A percentile compares a stretch with the other conserved stretches of the same genome.
These are phyloP conservation scores for Linderina pennispora DNA, from an alignment of 192 early-diverging fungal genomes.

Conservation along the genomic window DNA sequence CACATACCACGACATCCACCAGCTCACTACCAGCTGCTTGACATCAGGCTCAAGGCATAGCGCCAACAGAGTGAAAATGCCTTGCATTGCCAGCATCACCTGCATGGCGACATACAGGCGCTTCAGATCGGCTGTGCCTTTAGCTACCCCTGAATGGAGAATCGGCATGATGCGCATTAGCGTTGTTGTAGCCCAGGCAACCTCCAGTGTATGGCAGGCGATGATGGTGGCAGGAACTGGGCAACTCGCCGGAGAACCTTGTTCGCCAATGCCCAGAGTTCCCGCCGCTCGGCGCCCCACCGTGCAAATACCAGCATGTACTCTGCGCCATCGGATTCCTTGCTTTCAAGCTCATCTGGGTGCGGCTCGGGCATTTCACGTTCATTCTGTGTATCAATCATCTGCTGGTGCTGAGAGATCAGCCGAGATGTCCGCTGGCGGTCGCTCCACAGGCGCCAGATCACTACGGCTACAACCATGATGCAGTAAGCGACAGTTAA, in stretches of 20 bases:
- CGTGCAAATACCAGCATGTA: slow-evolving; percentile 13
- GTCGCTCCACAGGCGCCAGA: slow-evolving; percentile 9
- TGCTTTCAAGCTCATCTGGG: background rate
- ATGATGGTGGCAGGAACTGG: slow-evolving; percentile 24
- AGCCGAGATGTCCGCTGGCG: slow-evolving; percentile 6
- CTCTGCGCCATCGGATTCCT: background rate
- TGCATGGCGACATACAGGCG: slow-evolving; percentile 22
- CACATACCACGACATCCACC: slow-evolving; percentile 1
- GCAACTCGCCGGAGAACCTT: slow-evolving; percentile 29
- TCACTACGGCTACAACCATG: slow-evolving; percentile 12
- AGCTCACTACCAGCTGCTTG: slow-evolving; percentile 3
- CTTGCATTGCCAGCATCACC: slow-evolving; percentile 19
- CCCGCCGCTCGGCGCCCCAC: background rate
- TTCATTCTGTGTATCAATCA: background rate
- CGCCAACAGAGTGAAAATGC: slow-evolving; percentile 15
- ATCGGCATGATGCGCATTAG: slow-evolving; percentile 12
- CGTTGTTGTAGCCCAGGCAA: slow-evolving; percentile 23
- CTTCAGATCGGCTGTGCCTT: slow-evolving; percentile 7
- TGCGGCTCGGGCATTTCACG: background rate
- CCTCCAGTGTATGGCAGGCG: slow-evolving; percentile 16
- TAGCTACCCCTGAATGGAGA: slow-evolving; percentile 1
- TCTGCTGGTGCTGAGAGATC: slow-evolving; percentile 3
- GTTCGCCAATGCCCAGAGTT: slow-evolving; percentile 17
- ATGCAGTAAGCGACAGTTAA: slow-evolving; percentile 14
- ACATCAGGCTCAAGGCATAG: slow-evolving; percentile 17